Base-by-base conservation (phyloP, 2,329 filamentous ascomycete genomes). In the Xylariaceae sp. region DNA sequence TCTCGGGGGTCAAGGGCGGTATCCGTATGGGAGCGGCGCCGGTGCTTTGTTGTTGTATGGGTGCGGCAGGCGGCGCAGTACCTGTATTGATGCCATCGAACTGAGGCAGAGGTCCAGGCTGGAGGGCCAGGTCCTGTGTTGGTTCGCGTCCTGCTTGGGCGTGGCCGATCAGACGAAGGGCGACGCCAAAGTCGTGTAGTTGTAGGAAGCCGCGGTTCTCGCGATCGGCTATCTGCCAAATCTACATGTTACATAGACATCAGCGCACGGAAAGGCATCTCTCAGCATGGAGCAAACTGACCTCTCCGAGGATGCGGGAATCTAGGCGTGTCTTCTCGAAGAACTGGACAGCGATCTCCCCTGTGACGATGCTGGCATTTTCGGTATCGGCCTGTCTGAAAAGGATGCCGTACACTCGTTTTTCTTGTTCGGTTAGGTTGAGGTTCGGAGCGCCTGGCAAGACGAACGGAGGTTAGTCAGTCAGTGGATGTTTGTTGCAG, bases 191-290 rank as follows among this genome's bases (percentile, higher is more conserved):
- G 64, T 92, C 93, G 34, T 90, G 82, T 17, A 90, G 90, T 25
- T 91, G 96, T 56, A 98, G 75, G 56, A 97, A 86, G 42, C 93
- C 93, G 54, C 91, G 83, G 72, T 98, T 98, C 72, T 97, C 92
- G 55, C 82, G 90, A 72, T 98, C 93, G 57, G 93, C 92, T 66
- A 98, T 93, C 71, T 97, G 92, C 93, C 93, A 98, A 77, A 98
- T 97, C 87, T 95, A 67, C 48, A 54, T 20, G 11, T 37, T 37
- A 11, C 17, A 35, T 37, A n/a, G 34, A 37, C 29, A 22, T 29
- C 29, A 10, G 34, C 21, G 22, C 20, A 23, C 20, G 10, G 21
- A 27, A 19, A 10, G 38, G 17, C 14, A 27, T 6, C 12, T 34
- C 21, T 16, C 16, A 25, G 34, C 17, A 11, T 42, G 17, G 36